phyloP scores from a whole-genome alignment of 306 rosid species.

The Cucumis cinereus region DNA sequence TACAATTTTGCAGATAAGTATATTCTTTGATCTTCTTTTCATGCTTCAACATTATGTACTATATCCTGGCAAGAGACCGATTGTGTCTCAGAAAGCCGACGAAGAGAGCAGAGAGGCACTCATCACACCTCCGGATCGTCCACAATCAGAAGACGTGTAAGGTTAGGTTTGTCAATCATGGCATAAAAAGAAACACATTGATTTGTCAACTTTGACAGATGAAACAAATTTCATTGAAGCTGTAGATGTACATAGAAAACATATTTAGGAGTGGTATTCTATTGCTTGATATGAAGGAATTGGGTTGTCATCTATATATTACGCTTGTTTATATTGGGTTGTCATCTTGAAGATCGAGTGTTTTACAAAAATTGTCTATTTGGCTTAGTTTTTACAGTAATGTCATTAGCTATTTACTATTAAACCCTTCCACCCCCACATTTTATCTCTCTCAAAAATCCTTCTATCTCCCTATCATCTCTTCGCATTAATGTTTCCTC shows the following conservation, averaged over 20 bases:
- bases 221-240: not conserved
- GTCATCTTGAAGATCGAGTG: no score
- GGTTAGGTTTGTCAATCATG: not conserved
- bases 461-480: no score
- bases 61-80: slow-evolving; percentile 27
- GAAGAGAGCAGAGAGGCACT: slow-evolving; percentile 34
- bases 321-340: no score
- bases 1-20: slow-evolving; percentile 46
- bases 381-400: no score
- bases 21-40: slow-evolving; percentile 69
- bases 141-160: slow-evolving; percentile 26
- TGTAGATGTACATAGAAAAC: not conserved
- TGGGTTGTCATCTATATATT: not conserved
- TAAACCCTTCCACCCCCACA: no score
- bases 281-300: not conserved
- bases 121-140: slow-evolving; percentile 14
- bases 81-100: slow-evolving; percentile 11
- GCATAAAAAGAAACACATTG: not conserved
- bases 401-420: no score
- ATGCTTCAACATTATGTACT: slow-evolving; percentile 56
- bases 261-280: not conserved
- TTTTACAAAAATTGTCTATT: no score
- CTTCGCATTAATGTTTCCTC: no score
- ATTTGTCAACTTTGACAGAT: not conserved
- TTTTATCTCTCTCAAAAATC: no score